Percentiles rank a stretch among this genome's conserved stretches.
These are phyloP conservation scores for Cichorium intybus DNA, from an alignment of 140 eudicot species.

Conservation along the genomic window DNA sequence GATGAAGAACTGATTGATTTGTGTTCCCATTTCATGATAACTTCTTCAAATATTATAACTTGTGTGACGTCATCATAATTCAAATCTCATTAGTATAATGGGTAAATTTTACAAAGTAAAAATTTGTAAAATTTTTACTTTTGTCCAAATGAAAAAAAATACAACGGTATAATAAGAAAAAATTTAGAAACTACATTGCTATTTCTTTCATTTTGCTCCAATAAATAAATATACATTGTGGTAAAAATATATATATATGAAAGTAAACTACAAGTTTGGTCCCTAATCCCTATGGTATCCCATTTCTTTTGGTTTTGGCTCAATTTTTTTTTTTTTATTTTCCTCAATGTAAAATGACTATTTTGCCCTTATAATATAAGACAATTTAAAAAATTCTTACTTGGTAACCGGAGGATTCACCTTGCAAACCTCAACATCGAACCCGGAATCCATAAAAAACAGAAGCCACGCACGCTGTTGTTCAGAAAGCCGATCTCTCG, in stretches of 20 bases:
- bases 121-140: too few relatives aligned
- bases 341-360: neutral
- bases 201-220: neutral
- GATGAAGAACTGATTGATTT: too few relatives aligned
- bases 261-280: neutral
- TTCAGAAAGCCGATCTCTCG: constrained; percentile 86
- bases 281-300: neutral
- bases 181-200: neutral
- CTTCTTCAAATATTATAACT: too few relatives aligned
- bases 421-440: constrained; percentile 75
- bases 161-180: too few relatives aligned
- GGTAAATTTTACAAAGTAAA: too few relatives aligned
- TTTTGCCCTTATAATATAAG: neutral
- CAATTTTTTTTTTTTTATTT: neutral
- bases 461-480: constrained; percentile 96
- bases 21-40: too few relatives aligned
- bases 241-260: too few relatives aligned
- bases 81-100: too few relatives aligned
- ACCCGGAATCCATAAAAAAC: constrained; percentile 89
- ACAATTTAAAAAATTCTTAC: constrained; percentile 15
- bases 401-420: constrained; percentile 54
- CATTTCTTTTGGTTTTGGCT: neutral
- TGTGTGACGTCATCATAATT: too few relatives aligned
- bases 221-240: neutral
- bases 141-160: too few relatives aligned